Evolutionary conservation across 2,329 filamentous ascomycete genomes (phyloP).

Genomic region (Hysterium pulicare): DNA sequence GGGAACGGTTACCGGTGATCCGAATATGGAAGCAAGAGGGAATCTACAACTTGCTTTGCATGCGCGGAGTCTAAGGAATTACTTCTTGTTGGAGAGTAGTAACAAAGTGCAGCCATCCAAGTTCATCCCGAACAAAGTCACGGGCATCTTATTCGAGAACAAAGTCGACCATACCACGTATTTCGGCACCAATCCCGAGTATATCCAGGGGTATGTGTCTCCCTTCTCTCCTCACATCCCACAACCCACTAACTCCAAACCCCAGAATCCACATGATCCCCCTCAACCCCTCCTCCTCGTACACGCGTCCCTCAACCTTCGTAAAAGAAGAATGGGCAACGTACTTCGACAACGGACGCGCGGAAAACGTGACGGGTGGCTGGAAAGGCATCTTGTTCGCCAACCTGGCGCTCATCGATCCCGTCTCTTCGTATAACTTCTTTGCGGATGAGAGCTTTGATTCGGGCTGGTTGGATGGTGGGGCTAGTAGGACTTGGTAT

Average conservation of each 20-base stretch:
- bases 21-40: constrained; percentile 72
- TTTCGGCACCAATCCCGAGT: constrained; percentile 69
- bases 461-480: constrained; percentile 69
- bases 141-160: constrained; percentile 77
- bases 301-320: constrained; percentile 67
- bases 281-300: constrained; percentile 66
- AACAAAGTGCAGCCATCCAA: constrained; percentile 71
- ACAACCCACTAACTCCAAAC: not conserved
- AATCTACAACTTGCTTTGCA: constrained; percentile 83
- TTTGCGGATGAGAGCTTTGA: constrained; percentile 69
- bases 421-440: constrained; percentile 67
- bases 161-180: constrained; percentile 91
- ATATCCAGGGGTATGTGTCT: constrained; percentile 52
- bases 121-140: constrained; percentile 79
- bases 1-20: constrained; percentile 73
- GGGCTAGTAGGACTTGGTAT: constrained; percentile 54
- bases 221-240: not conserved
- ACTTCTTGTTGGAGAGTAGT: constrained; percentile 74
- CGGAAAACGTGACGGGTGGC: constrained; percentile 64
- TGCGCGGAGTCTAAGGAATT: constrained; percentile 68
- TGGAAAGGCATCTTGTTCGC: constrained; percentile 86
- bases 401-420: constrained; percentile 77
- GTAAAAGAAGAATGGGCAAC: constrained; percentile 66
- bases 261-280: constrained; percentile 78
- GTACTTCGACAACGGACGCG: constrained; percentile 70